Evolutionary conservation across 2,329 filamentous ascomycete species (phyloP).

Genomic region (Botrytis aclada): DNA sequence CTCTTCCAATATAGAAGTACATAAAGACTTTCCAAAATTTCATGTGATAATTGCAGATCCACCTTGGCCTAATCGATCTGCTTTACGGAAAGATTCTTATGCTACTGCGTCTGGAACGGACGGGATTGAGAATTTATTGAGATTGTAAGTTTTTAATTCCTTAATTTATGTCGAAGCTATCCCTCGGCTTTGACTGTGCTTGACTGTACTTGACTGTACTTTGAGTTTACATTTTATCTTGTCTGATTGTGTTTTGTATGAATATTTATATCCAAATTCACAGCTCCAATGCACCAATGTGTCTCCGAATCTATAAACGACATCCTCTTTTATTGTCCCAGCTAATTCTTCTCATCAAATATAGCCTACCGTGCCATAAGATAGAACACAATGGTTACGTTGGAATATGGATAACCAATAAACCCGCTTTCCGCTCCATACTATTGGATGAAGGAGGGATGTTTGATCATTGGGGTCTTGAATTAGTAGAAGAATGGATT

Average conservation of each 20-base stretch:
- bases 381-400: conserved; percentile 51
- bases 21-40: conserved; percentile 50
- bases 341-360: conserved; percentile 37
- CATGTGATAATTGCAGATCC: conserved; percentile 71
- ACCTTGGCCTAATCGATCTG: conserved; percentile 79
- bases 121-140: neutral
- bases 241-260: neutral
- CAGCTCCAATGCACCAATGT: neutral
- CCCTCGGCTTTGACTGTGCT: neutral
- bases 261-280: fast-evolving
- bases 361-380: conserved; percentile 27
- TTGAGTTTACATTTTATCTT: neutral
- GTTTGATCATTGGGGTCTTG: conserved; percentile 65
- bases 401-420: conserved; percentile 78
- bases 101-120: neutral
- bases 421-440: conserved; percentile 50
- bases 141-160: neutral
- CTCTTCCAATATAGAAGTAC: neutral
- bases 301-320: conserved; percentile 50
- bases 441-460: conserved; percentile 54
- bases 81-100: conserved; percentile 56
- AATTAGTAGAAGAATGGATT: conserved; percentile 67
- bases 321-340: conserved; percentile 53
- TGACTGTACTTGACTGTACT: neutral
- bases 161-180: neutral